phyloP scores from a whole-genome alignment of 2,329 filamentous ascomycete genomes.

The Plenodomus tracheiphilus region DNA sequence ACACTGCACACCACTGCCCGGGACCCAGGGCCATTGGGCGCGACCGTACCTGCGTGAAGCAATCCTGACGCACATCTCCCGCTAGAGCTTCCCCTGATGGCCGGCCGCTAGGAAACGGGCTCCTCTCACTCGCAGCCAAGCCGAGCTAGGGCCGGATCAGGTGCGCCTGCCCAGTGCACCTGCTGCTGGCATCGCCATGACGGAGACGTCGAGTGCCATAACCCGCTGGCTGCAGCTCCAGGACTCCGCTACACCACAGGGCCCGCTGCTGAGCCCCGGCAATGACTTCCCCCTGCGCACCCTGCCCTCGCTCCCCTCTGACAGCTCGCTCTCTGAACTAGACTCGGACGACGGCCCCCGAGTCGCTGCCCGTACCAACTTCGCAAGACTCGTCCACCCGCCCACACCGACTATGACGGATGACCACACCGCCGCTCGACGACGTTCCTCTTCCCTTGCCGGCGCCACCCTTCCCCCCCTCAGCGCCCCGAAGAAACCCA shows the following conservation, averaged over 20 bases:
- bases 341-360: conserved; percentile 21
- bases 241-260: conserved; percentile 28
- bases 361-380: conserved; percentile 17
- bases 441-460: conserved; percentile 38
- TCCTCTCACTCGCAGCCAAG: conserved; percentile 8
- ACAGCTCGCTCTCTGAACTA: conserved; percentile 29
- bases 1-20: no score
- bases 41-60: conserved; percentile 19
- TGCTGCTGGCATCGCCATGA: conserved; percentile 15
- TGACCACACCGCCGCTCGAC: conserved; percentile 32
- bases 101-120: conserved; percentile 10
- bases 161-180: neutral
- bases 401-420: conserved; percentile 39
- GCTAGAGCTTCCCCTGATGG: conserved; percentile 18
- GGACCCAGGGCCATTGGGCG: no score
- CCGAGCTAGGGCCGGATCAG: conserved; percentile 17
- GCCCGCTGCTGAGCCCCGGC: conserved; percentile 36
- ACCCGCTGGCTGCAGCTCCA: conserved; percentile 37
- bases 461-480: conserved; percentile 27
- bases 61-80: conserved; percentile 17
- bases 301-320: conserved; percentile 38
- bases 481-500: conserved; percentile 31
- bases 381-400: conserved; percentile 36
- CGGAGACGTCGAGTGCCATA: conserved; percentile 27
- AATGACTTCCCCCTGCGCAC: conserved; percentile 44